Base-by-base conservation (phyloP, 2,329 filamentous ascomycete species). In the Aspergillus sp. region DNA sequence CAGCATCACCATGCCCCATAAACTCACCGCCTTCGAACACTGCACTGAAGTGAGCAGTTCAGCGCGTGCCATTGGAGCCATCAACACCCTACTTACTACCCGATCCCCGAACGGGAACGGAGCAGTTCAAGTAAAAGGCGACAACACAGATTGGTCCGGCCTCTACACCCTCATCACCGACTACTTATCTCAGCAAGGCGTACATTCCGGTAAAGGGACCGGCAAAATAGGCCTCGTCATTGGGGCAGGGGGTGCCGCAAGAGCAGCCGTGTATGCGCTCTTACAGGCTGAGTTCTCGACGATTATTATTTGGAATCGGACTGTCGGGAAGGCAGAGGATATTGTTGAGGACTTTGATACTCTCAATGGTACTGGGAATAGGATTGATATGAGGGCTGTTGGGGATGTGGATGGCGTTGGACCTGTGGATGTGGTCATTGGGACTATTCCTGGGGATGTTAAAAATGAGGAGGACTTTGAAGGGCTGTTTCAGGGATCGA, bases 1-100 rank as follows among this genome's bases (percentile, higher is more conserved):
- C 1, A 95, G 91, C 9, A 91, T 97, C 43, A 97, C 66, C 6
- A 64, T 57, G 51, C 65, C 64, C 2, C 65, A 67, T 30, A 68
- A 67, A 41, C 61, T 67, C 9, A n/a, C 30, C 4, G 50, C 50
- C 9, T 52, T 52, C 12, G 30, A 17, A 8, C 50, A 38, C 25
- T 52, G 50, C 12, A 21, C 30, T 13, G 4, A n/a, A 12, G 28
- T 32, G 23, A 51, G 49, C 49, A 10, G 15, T 17, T 28, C 49
- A 8, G 49, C 49, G 15, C 13, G 8, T 4, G 23, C 17, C n/a
- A 51, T 51, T 28, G 49, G 49, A 10, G 49, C 49, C 7, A 51
- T 51, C 13, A 51, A 51, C n/a, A 51, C 49, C 8, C 28, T 51
- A 2, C 9, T 51, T 17, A 17, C 49, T 12, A 51, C 49, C 6